Evolutionary conservation across 164 flowering plant species (phyloP).

Genomic region (Liriodendron chinense): DNA sequence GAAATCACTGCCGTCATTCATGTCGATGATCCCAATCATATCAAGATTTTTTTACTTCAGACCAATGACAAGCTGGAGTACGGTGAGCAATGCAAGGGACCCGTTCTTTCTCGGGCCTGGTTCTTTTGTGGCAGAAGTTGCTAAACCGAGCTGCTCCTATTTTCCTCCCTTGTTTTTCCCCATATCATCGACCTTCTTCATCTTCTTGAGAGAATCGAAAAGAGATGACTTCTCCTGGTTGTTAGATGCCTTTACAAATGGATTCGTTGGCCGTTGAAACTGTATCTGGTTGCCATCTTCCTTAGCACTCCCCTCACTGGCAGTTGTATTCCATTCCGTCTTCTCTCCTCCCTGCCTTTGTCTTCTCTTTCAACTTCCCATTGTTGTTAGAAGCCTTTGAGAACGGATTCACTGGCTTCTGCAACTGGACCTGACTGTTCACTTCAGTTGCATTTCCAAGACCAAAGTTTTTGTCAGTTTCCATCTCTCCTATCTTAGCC

Average conservation of each 20-base stretch:
- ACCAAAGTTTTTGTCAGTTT: conserved; percentile 1
- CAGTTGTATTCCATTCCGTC: conserved; percentile 14
- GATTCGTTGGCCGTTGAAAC: conserved; percentile 42
- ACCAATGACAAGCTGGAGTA: no score
- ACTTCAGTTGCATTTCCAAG: background rate
- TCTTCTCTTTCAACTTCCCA: conserved; percentile 20
- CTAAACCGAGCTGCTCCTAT: background rate
- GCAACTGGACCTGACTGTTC: conserved; percentile 7
- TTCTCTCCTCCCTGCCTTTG: conserved; percentile 25
- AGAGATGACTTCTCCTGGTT: conserved; percentile 50
- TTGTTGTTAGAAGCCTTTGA: conserved; percentile 38
- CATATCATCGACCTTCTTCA: conserved; percentile 26
- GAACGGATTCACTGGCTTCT: conserved; percentile 39
- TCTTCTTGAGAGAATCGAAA: conserved; percentile 63
- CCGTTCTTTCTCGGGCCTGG: no score
- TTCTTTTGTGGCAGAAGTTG: background rate
- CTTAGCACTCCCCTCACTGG: conserved; percentile 1
- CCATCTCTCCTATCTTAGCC: conserved; percentile 12
- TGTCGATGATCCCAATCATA: no score
- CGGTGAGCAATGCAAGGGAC: no score
- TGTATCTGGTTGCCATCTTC: conserved; percentile 10
- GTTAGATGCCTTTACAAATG: conserved; percentile 54
- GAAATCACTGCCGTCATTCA: no score
- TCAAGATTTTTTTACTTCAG: no score
- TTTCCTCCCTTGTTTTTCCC: background rate